Evolutionary conservation across 352 stramenopile genomes (phyloP).

Genomic region (Phytopythium ostracodes): DNA sequence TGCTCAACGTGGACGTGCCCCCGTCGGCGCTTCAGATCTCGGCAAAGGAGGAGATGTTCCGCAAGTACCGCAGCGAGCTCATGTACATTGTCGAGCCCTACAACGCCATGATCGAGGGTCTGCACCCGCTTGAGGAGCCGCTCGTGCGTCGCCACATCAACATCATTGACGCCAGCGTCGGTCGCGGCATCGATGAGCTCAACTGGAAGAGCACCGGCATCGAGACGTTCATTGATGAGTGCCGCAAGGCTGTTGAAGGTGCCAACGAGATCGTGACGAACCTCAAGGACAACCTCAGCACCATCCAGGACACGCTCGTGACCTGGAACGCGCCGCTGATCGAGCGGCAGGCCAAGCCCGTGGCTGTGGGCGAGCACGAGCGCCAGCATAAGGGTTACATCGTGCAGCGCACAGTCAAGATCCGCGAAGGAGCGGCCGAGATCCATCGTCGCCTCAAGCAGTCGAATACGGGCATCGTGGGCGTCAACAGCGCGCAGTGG

Average conservation of each 20-base stretch:
- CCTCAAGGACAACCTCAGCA: conserved; percentile 96
- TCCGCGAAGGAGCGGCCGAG: conserved; percentile 93
- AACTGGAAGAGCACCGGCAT: conserved; percentile 95
- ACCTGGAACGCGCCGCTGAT: conserved; percentile 93
- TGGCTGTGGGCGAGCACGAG: conserved; percentile 96
- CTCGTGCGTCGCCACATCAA: conserved; percentile 94
- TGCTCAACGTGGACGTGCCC: conserved; percentile 94
- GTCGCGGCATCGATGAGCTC: conserved; percentile 91
- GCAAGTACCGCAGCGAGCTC: conserved; percentile 94
- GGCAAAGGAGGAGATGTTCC: conserved; percentile 93
- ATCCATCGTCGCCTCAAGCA: conserved; percentile 96
- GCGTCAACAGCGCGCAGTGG: conserved; percentile 95
- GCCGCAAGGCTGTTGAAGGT: conserved; percentile 72
- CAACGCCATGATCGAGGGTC: conserved; percentile 95
- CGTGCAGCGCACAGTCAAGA: conserved; percentile 91
- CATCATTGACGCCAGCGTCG: conserved; percentile 94
- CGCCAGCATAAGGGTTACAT: conserved; percentile 93
- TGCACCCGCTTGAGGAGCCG: conserved; percentile 96
- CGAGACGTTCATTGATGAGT: conserved; percentile 94
- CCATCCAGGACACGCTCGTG: conserved; percentile 91
- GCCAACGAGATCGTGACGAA: conserved; percentile 94
- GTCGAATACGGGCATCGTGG: conserved; percentile 93
- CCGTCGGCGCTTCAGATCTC: conserved; percentile 95
- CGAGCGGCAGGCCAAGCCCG: conserved; percentile 94
- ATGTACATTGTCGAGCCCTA: conserved; percentile 98